Percentiles rank a stretch among this genome's conserved stretches.
These are phyloP conservation scores for Luffa acutangula DNA, from an alignment of 306 rosid genomes.

Conservation along the genomic window DNA sequence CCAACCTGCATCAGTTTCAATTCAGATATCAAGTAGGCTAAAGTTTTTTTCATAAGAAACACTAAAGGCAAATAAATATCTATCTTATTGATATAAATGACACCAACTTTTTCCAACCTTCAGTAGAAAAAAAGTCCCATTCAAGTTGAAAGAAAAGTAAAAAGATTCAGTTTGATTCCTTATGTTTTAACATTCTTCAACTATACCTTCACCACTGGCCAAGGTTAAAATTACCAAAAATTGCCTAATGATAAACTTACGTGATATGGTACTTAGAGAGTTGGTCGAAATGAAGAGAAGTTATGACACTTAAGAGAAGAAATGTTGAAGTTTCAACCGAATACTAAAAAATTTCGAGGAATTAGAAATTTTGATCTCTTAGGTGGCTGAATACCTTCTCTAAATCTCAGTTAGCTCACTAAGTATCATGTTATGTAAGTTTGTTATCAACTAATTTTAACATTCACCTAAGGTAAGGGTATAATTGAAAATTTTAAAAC, in stretches of 20 bases:
- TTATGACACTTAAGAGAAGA: not conserved
- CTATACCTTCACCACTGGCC: not conserved
- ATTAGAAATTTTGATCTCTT: not conserved
- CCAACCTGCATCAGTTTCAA: constrained; percentile 66
- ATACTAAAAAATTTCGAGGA: not conserved
- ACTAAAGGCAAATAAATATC: not conserved
- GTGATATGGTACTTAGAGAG: not conserved
- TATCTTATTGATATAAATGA: not conserved
- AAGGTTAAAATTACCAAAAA: not conserved
- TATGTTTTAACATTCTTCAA: not conserved
- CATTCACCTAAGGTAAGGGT: not conserved
- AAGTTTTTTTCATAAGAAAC: not conserved
- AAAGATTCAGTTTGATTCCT: not conserved
- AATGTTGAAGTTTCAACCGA: not conserved
- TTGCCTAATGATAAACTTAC: not conserved
- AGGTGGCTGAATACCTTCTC: not conserved
- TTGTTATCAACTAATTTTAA: not conserved
- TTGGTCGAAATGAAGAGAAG: not conserved
- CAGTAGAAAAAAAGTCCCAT: not conserved
- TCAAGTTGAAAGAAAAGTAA: not conserved
- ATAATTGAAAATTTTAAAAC: not conserved
- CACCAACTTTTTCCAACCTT: not conserved
- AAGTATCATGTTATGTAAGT: not conserved
- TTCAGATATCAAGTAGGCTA: not conserved
- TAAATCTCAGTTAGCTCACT: not conserved